Conservation (phyloP, 768 basidiomycete species). For the Vararia minispora region DNA sequence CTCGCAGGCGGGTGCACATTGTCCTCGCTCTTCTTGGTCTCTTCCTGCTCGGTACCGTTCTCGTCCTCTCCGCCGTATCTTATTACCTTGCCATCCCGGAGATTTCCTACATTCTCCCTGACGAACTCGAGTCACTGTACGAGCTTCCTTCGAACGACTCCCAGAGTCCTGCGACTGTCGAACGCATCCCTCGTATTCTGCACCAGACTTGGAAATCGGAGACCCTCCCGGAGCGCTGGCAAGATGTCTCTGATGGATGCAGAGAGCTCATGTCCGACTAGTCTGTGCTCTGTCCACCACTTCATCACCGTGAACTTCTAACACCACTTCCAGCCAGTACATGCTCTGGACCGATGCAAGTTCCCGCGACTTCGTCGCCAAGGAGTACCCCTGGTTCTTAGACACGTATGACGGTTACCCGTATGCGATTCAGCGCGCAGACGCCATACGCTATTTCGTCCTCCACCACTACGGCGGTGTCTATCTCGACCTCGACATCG, state of each 20-base stretch:
- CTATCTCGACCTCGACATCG: slow-evolving; percentile 95
- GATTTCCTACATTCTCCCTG: slow-evolving; percentile 69
- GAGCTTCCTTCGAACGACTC: slow-evolving; percentile 49
- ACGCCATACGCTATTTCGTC: slow-evolving; percentile 96
- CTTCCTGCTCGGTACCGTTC: slow-evolving; percentile 76
- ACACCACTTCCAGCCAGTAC: slow-evolving; percentile 58
- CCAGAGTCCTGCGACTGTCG: slow-evolving; percentile 45
- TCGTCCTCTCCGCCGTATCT: slow-evolving; percentile 86
- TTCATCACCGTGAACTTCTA: slow-evolving; percentile 7
- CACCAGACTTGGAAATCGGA: slow-evolving; percentile 99
- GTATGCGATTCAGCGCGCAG: slow-evolving; percentile 90
- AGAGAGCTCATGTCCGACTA: slow-evolving; percentile 92
- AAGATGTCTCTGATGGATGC: slow-evolving; percentile 70
- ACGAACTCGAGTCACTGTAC: slow-evolving; percentile 53
- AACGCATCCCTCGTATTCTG: slow-evolving; percentile 83
- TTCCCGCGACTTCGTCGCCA: slow-evolving; percentile 82
- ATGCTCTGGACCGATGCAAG: slow-evolving; percentile 94
- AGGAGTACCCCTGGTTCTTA: slow-evolving; percentile 86
- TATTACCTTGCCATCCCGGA: slow-evolving; percentile 79
- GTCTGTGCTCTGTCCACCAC: slow-evolving; percentile 37
- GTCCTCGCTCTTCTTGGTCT: slow-evolving; percentile 53
- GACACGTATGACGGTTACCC: slow-evolving; percentile 87
- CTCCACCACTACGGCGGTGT: slow-evolving; percentile 92
- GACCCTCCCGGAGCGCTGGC: slow-evolving; percentile 74
- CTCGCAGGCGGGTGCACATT: slow-evolving; percentile 34